Evolutionary conservation across 441 rosid species (phyloP).

Genomic region (Melastoma candidum): DNA sequence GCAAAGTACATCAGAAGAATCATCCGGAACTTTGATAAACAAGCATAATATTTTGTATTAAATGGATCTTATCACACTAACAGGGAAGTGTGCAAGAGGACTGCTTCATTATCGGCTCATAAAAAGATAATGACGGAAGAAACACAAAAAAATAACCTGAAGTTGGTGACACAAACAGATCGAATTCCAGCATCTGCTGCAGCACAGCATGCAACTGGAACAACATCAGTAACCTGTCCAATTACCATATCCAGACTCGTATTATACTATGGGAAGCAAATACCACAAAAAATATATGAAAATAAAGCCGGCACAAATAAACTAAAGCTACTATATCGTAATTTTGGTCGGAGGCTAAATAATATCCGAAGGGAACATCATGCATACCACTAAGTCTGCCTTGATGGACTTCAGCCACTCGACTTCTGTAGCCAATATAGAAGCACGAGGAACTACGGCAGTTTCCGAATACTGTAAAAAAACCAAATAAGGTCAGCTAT

Average conservation of each 20-base stretch:
- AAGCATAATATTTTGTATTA: background rate
- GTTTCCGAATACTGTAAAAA: constrained; percentile 77
- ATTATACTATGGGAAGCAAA: constrained; percentile 1
- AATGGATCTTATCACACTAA: too few species aligned
- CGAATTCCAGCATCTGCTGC: constrained; percentile 99
- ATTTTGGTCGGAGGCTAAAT: constrained; percentile 1
- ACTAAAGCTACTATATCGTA: background rate
- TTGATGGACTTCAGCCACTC: constrained; percentile 88
- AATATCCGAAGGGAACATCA: background rate
- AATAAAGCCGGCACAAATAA: background rate
- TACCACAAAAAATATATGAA: background rate
- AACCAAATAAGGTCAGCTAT: background rate
- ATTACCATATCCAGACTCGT: background rate
- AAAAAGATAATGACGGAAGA: background rate
- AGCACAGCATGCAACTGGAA: constrained; percentile 98
- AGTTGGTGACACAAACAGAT: constrained; percentile 95
- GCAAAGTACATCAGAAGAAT: constrained; percentile 1
- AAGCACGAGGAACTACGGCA: constrained; percentile 84
- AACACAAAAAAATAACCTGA: constrained; percentile 43
- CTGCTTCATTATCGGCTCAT: background rate
- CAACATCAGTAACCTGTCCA: constrained; percentile 92
- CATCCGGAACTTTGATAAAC: background rate
- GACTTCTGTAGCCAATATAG: constrained; percentile 66
- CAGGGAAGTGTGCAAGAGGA: too few species aligned
- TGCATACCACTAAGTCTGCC: constrained; percentile 86